A percentile compares a stretch with the other conserved stretches of the same genome.
Evolutionary conservation across 495 filamentous ascomycete genomes (phyloP).

Genomic region (Penicillium argentinense): DNA sequence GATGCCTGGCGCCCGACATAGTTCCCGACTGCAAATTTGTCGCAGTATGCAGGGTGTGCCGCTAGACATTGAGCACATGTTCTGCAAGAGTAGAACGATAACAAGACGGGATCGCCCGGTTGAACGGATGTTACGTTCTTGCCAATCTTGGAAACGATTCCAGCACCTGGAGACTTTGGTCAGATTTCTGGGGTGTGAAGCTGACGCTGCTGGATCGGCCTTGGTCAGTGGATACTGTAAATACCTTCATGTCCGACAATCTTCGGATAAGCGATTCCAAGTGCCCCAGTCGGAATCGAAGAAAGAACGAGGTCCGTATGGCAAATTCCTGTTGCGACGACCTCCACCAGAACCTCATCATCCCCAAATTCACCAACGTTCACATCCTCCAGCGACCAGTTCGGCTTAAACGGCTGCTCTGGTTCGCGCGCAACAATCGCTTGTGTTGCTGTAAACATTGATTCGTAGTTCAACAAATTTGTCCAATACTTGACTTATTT

Average conservation of each 20-base stretch:
- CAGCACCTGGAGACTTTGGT: conserved; percentile 35
- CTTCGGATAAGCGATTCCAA: conserved; percentile 22
- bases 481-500: no score
- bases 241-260: conserved; percentile 29
- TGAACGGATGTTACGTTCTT: conserved; percentile 34
- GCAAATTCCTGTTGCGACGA: conserved; percentile 40
- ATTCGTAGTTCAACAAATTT: no score
- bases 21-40: conserved; percentile 32
- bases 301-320: conserved; percentile 38
- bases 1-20: conserved; percentile 24
- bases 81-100: conserved; percentile 42
- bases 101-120: conserved; percentile 46
- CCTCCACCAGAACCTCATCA: conserved; percentile 39
- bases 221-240: no score
- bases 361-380: conserved; percentile 24
- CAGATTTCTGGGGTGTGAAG: no score
- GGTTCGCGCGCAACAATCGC: conserved; percentile 25
- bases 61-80: conserved; percentile 27
- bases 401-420: neutral
- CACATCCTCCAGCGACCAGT: conserved; percentile 29
- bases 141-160: conserved; percentile 40
- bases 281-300: conserved; percentile 1
- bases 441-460: no score
- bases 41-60: conserved; percentile 27
- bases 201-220: no score